Conservation (phyloP, 2,329 filamentous ascomycete genomes). For the Alternaria brassicicola region DNA sequence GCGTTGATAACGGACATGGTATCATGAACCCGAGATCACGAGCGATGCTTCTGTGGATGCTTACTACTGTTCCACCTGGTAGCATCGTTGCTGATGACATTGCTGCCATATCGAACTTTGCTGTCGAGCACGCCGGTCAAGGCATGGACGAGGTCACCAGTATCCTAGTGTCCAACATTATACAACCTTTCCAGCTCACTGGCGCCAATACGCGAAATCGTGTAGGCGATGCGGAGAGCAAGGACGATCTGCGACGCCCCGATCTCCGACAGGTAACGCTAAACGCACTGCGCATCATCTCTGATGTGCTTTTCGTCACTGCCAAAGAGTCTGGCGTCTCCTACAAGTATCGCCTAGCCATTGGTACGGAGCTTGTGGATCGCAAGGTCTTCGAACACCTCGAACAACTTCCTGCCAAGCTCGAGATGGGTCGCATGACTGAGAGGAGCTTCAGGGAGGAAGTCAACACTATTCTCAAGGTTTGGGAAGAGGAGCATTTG, state of each 20-base stretch:
- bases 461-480: conserved; percentile 41
- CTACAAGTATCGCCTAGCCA: conserved; percentile 83
- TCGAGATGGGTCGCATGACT: conserved; percentile 80
- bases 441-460: conserved; percentile 60
- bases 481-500: conserved; percentile 43
- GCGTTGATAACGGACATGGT: conserved; percentile 35
- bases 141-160: conserved; percentile 93
- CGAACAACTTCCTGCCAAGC: conserved; percentile 72
- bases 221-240: conserved; percentile 22
- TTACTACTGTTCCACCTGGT: conserved; percentile 80
- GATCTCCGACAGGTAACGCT: conserved; percentile 38
- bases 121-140: conserved; percentile 81
- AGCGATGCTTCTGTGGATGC: conserved; percentile 79
- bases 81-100: conserved; percentile 81
- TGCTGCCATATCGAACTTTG: conserved; percentile 83
- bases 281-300: conserved; percentile 76
- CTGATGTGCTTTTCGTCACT: conserved; percentile 76
- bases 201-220: conserved; percentile 67
- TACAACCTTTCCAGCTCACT: conserved; percentile 75
- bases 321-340: conserved; percentile 35
- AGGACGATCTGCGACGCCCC: conserved; percentile 30
- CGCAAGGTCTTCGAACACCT: conserved; percentile 76
- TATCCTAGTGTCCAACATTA: conserved; percentile 81
- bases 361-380: conserved; percentile 73
- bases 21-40: conserved; percentile 35